A percentile compares a stretch with the other conserved stretches of the same genome.
Conservation (phyloP, 441 rosid genomes). For the Populus hybrid region DNA sequence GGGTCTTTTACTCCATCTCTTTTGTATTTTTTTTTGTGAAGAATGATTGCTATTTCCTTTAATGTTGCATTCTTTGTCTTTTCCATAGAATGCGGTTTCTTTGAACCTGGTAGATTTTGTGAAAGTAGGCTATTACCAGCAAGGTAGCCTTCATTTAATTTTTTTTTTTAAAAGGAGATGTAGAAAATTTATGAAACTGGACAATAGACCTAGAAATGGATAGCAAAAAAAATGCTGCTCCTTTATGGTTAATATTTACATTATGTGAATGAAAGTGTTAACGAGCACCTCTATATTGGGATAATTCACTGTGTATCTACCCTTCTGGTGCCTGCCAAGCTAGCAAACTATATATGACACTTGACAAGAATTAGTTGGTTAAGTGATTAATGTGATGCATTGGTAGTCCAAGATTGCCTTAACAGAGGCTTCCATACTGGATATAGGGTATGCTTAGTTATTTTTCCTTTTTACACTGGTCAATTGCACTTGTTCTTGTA, state of each 20-base stretch:
- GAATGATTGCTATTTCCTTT: background rate
- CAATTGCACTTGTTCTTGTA: background rate
- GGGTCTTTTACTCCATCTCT: background rate
- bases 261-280: background rate
- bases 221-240: background rate
- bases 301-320: background rate
- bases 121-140: background rate
- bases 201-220: background rate
- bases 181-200: background rate
- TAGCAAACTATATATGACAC: background rate
- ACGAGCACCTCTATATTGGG: background rate
- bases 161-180: background rate
- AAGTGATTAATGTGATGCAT: constrained; percentile 1
- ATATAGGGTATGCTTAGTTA: background rate
- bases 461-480: background rate
- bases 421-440: background rate
- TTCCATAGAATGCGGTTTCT: background rate
- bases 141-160: background rate
- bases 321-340: background rate
- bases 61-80: constrained; percentile 5
- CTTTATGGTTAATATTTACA: background rate
- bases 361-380: background rate
- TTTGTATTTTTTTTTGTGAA: background rate
- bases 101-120: background rate
- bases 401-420: background rate